A percentile compares a stretch with the other conserved stretches of the same genome.
phyloP scores from a whole-genome alignment of 1,284 basidiomycete species.

The Testicularia cyperi region DNA sequence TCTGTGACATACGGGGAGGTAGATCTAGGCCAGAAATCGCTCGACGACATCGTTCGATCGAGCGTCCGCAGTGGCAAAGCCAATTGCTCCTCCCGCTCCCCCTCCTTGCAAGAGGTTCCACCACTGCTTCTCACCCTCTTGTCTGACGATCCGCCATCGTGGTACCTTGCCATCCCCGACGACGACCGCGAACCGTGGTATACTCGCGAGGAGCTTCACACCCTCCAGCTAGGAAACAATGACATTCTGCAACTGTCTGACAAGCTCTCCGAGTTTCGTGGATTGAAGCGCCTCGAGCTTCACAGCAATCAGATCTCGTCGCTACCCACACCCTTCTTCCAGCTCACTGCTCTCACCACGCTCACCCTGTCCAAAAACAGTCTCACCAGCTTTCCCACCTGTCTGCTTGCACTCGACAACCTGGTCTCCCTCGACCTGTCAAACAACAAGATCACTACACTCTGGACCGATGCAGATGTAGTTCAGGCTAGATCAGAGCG shows the following conservation, averaged over 20 bases:
- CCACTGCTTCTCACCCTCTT: slow-evolving; percentile 35
- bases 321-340: slow-evolving; percentile 35
- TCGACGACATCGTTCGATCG: slow-evolving; percentile 23
- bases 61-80: slow-evolving; percentile 35
- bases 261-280: slow-evolving; percentile 38
- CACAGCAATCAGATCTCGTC: slow-evolving; percentile 44
- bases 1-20: slow-evolving; percentile 5
- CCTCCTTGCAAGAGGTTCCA: slow-evolving; percentile 34
- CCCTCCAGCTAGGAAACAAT: slow-evolving; percentile 42
- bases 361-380: slow-evolving; percentile 47
- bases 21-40: slow-evolving; percentile 26
- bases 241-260: slow-evolving; percentile 35
- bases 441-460: slow-evolving; percentile 41
- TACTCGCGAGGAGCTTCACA: slow-evolving; percentile 37
- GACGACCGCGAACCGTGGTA: slow-evolving; percentile 45
- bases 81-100: slow-evolving; percentile 39
- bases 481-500: slow-evolving; percentile 17
- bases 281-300: slow-evolving; percentile 45
- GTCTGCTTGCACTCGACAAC: slow-evolving; percentile 39
- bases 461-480: slow-evolving; percentile 39
- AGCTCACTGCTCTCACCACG: slow-evolving; percentile 40
- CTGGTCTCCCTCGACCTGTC: slow-evolving; percentile 52
- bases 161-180: slow-evolving; percentile 41
- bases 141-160: slow-evolving; percentile 37
- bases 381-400: slow-evolving; percentile 36